Conservation (phyloP, 495 filamentous ascomycete species). For the Aspergillus asperescens region DNA sequence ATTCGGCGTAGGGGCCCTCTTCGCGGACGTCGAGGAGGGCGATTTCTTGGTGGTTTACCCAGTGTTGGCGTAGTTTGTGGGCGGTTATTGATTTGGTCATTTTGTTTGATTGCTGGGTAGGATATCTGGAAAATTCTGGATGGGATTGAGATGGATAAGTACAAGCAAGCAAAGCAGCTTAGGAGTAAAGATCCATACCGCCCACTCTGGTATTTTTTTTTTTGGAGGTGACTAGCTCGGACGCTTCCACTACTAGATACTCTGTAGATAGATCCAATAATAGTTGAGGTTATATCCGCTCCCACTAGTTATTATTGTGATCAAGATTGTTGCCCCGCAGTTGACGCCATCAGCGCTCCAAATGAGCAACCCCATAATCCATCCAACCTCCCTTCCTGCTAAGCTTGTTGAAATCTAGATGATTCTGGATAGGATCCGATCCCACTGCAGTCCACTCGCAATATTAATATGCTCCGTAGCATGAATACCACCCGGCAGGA, state of each 20-base stretch:
- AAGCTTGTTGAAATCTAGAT: neutral
- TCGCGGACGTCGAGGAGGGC: slow-evolving; percentile 5
- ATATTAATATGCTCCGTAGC: slow-evolving; percentile 2
- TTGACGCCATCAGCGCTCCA: slow-evolving; percentile 7
- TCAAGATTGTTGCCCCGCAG: neutral
- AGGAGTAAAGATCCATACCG: neutral
- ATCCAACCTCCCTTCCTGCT: slow-evolving; percentile 1
- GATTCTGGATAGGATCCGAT: neutral
- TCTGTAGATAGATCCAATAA: too few species aligned
- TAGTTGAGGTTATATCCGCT: too few species aligned
- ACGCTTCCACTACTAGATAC: neutral
- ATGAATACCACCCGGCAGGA: neutral
- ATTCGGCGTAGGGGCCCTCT: slow-evolving; percentile 3
- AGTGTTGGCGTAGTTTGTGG: neutral
- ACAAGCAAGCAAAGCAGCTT: neutral
- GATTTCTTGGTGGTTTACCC: slow-evolving; percentile 3
- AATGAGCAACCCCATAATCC: neutral
- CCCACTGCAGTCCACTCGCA: too few species aligned
- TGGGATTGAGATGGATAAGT: neutral
- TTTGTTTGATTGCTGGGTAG: neutral
- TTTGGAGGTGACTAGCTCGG: neutral
- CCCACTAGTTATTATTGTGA: too few species aligned
- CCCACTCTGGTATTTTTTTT: neutral
- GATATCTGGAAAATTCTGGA: neutral
- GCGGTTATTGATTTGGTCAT: neutral